A percentile compares a stretch with the other conserved stretches of the same genome.
phyloP scores from a whole-genome alignment of 768 basidiomycete genomes.

The Suillus discolor region DNA sequence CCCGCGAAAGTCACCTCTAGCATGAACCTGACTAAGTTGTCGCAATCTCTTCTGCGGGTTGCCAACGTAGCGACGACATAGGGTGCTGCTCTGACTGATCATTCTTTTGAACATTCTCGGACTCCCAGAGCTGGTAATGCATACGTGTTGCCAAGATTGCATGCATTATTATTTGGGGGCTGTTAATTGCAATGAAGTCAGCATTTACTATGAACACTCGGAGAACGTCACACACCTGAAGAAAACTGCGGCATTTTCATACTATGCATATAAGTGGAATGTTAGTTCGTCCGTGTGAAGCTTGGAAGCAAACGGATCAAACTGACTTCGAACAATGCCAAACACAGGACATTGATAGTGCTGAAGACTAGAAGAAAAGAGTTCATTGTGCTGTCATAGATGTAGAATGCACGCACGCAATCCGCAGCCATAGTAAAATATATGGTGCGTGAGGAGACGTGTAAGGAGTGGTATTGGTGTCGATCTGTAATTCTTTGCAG shows the following conservation, averaged over 20 bases:
- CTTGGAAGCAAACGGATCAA: neutral
- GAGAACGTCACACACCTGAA: neutral
- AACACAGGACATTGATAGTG: neutral
- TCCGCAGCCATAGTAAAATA: neutral
- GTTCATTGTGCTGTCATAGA: neutral
- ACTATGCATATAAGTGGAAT: neutral
- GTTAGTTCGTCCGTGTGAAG: neutral
- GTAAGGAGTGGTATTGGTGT: neutral
- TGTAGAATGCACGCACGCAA: neutral
- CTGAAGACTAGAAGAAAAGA: neutral
- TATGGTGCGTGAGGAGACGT: neutral
- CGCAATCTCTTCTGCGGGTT: neutral
- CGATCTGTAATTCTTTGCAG: neutral
- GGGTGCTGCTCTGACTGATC: neutral
- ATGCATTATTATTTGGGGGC: neutral
- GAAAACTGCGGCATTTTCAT: neutral
- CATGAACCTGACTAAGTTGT: neutral
- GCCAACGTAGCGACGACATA: neutral
- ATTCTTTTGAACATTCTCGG: neutral
- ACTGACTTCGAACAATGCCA: neutral
- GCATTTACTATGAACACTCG: neutral
- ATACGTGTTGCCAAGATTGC: slow-evolving; percentile 2
- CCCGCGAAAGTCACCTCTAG: neutral
- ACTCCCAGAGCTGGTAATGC: neutral
- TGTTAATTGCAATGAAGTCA: neutral